These are phyloP conservation scores for Xylariaceae sp. DNA, from an alignment of 2,329 filamentous ascomycete species.

Conservation along the genomic window DNA sequence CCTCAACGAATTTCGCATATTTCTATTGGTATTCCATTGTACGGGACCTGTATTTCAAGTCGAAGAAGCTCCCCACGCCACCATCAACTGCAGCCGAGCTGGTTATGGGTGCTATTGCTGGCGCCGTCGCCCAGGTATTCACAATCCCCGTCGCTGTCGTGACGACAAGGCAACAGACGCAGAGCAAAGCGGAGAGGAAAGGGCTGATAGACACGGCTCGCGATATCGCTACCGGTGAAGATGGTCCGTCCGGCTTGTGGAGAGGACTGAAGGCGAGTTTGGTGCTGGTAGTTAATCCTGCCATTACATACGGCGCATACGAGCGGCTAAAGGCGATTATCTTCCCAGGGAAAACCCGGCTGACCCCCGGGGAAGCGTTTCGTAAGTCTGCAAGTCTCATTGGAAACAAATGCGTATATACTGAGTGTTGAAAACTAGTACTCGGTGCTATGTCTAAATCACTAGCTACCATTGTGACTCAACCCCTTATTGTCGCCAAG, in stretches of 20 bases:
- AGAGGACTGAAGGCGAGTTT: constrained; percentile 92
- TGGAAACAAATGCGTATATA: neutral
- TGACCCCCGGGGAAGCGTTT: constrained; percentile 86
- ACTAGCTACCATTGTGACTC: constrained; percentile 83
- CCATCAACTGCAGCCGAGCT: constrained; percentile 80
- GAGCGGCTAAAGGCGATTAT: constrained; percentile 74
- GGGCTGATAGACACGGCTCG: constrained; percentile 79
- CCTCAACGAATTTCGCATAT: constrained; percentile 97
- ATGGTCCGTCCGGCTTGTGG: constrained; percentile 87
- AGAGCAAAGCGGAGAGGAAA: constrained; percentile 76
- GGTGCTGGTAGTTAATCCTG: constrained; percentile 91
- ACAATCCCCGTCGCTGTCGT: constrained; percentile 95
- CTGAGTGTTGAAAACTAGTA: constrained; percentile 45
- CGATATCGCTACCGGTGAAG: constrained; percentile 85
- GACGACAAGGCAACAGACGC: constrained; percentile 93
- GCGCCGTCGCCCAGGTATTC: constrained; percentile 87
- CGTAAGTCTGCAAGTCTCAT: constrained; percentile 50
- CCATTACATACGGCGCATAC: constrained; percentile 90
- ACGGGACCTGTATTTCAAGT: constrained; percentile 68
- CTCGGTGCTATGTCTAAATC: constrained; percentile 91
- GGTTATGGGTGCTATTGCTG: constrained; percentile 76
- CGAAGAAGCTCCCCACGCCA: constrained; percentile 43
- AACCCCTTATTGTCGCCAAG: constrained; percentile 95
- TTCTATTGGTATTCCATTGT: constrained; percentile 98
- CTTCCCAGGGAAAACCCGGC: constrained; percentile 68